Evolutionary conservation across 2,329 filamentous ascomycete species (phyloP).

Genomic region (Venturia effusa): DNA sequence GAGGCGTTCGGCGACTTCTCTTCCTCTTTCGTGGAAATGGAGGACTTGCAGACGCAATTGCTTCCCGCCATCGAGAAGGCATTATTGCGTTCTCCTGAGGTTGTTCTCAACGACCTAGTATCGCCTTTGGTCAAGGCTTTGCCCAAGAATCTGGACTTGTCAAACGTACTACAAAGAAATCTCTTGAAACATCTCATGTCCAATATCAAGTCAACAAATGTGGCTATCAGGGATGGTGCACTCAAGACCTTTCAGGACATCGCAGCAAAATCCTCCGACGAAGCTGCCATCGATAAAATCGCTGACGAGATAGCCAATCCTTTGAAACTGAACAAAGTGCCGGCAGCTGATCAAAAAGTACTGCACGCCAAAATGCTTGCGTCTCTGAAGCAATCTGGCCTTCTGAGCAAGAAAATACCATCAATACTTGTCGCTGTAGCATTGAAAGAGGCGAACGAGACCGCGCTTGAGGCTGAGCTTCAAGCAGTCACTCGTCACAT

Average conservation of each 20-base stretch:
- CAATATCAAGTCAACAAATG: conserved; percentile 84
- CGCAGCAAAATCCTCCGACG: conserved; percentile 50
- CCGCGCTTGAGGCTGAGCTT: conserved; percentile 66
- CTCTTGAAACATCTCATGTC: conserved; percentile 81
- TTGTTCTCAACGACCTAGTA: conserved; percentile 71
- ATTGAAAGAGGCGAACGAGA: conserved; percentile 80
- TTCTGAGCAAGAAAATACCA: conserved; percentile 56
- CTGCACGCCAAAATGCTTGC: conserved; percentile 73
- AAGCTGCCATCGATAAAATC: conserved; percentile 52
- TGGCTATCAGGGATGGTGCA: conserved; percentile 63
- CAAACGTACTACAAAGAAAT: conserved; percentile 57
- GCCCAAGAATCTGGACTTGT: conserved; percentile 62
- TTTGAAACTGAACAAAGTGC: conserved; percentile 72
- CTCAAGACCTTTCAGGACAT: conserved; percentile 62
- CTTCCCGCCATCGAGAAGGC: conserved; percentile 80
- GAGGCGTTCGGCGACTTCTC: conserved; percentile 76
- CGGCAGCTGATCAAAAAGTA: conserved; percentile 73
- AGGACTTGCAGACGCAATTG: conserved; percentile 66
- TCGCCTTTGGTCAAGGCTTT: conserved; percentile 62
- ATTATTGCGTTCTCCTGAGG: conserved; percentile 78
- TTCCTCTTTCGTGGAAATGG: conserved; percentile 55
- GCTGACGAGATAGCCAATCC: conserved; percentile 68
- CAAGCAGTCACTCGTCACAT: conserved; percentile 58
- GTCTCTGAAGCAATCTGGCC: conserved; percentile 47
- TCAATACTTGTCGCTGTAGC: conserved; percentile 57